phyloP scores from a whole-genome alignment of 2,329 filamentous ascomycete species.

The Trichoderma semiorbis region DNA sequence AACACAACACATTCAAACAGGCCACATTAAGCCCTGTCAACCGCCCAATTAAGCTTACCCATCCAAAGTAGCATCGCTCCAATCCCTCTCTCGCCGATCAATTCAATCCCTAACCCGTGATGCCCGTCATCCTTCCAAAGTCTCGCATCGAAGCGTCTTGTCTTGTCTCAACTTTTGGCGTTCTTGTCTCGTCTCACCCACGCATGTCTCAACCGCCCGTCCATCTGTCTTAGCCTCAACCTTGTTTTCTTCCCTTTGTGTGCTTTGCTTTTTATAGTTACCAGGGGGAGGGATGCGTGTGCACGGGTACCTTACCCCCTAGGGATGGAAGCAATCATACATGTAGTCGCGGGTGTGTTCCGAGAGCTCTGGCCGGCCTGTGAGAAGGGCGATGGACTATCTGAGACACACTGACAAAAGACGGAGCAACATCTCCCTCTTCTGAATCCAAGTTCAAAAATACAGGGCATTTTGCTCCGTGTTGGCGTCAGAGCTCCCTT shows the following conservation, averaged over 20 bases:
- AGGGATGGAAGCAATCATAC: neutral
- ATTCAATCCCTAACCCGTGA: neutral
- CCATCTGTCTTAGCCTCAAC: neutral
- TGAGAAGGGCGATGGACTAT: neutral
- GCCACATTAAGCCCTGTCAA: neutral
- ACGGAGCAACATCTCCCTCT: neutral
- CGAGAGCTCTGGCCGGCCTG: neutral
- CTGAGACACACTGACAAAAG: neutral
- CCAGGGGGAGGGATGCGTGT: neutral
- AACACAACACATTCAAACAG: too few species aligned
- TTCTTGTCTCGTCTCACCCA: neutral
- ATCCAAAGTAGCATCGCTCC: neutral
- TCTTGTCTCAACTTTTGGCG: neutral
- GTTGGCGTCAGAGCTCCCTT: neutral
- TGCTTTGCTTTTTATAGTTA: neutral
- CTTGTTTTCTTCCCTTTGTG: neutral
- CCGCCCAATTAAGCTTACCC: neutral
- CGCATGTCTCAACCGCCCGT: neutral
- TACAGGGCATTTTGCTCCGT: neutral
- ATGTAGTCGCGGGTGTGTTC: neutral
- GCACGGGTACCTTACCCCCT: neutral
- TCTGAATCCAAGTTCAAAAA: neutral
- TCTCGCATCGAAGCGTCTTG: neutral
- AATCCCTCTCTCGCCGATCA: neutral
- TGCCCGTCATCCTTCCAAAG: neutral